Evolutionary conservation across 2,329 filamentous ascomycete species (phyloP).

Genomic region (Taxawa tesnikishii): DNA sequence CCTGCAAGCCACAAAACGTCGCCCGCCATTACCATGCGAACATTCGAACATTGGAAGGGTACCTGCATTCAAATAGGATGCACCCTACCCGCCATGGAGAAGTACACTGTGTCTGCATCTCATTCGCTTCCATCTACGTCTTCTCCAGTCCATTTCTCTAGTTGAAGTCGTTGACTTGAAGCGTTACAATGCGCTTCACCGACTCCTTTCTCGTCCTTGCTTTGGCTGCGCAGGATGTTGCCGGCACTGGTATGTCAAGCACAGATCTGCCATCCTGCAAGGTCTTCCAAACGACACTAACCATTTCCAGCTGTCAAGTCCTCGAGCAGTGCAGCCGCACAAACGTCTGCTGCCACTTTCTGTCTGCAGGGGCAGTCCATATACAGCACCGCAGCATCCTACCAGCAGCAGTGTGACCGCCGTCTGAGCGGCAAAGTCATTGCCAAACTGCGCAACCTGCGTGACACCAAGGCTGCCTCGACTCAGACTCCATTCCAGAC

Average conservation of each 20-base stretch:
- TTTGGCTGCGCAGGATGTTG: conserved; percentile 1
- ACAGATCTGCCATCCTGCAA: no score
- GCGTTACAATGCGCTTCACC: not conserved
- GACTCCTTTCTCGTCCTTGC: not conserved
- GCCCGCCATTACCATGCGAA: not conserved
- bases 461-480: not conserved
- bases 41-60: no score
- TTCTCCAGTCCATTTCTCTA: not conserved
- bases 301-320: not conserved
- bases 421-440: not conserved
- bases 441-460: not conserved
- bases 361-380: not conserved
- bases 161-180: not conserved
- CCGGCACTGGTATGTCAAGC: conserved; percentile 2
- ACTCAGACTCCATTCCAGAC: conserved; percentile 1
- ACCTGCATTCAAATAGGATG: not conserved
- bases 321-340: not conserved
- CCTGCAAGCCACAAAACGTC: not conserved
- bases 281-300: no score
- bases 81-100: not conserved
- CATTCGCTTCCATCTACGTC: not conserved
- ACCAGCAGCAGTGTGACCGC: not conserved
- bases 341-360: not conserved
- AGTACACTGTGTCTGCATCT: not conserved
- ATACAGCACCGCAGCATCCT: not conserved